These are phyloP conservation scores for Trypanosoma brucei DNA, from an alignment of 208 protist species.

Conservation along the genomic window DNA sequence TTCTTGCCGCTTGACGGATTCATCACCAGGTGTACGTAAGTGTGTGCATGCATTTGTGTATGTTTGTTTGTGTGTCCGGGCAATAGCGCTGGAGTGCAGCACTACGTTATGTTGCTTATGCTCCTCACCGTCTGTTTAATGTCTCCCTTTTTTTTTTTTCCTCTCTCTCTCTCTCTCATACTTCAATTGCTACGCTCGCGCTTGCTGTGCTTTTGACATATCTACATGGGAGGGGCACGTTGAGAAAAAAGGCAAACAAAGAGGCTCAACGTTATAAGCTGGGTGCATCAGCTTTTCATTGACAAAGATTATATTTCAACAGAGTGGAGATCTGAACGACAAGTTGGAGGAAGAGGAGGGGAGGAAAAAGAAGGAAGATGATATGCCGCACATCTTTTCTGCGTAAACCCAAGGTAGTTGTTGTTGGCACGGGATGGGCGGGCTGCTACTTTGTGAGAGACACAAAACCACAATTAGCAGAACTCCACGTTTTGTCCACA, in stretches of 20 bases:
- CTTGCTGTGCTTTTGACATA: not conserved
- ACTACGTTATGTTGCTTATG: not conserved
- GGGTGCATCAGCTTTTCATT: not conserved
- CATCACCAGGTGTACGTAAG: no score
- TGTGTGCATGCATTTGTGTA: no score
- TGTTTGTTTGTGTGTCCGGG: no score
- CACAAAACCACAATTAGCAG: slow-evolving; percentile 72
- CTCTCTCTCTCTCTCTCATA: not conserved
- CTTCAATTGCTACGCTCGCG: not conserved
- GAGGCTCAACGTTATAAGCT: not conserved
- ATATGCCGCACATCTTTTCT: slow-evolving; percentile 18
- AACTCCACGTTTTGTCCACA: slow-evolving; percentile 83
- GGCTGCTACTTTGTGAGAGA: slow-evolving; percentile 74
- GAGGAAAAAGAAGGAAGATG: not conserved
- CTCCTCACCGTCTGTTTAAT: not conserved
- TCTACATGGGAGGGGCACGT: not conserved
- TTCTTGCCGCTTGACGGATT: no score
- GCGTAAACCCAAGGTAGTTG: slow-evolving; percentile 75
- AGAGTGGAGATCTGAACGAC: no score
- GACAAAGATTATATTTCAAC: not conserved
- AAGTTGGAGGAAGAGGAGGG: not conserved
- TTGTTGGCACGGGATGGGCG: slow-evolving; percentile 91
- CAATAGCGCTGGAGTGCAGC: not conserved
- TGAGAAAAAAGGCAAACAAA: not conserved
- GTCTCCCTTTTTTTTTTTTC: no score